Evolutionary conservation across 2,329 filamentous ascomycete genomes (phyloP).

Genomic region (Ceratocystis smalleyi): DNA sequence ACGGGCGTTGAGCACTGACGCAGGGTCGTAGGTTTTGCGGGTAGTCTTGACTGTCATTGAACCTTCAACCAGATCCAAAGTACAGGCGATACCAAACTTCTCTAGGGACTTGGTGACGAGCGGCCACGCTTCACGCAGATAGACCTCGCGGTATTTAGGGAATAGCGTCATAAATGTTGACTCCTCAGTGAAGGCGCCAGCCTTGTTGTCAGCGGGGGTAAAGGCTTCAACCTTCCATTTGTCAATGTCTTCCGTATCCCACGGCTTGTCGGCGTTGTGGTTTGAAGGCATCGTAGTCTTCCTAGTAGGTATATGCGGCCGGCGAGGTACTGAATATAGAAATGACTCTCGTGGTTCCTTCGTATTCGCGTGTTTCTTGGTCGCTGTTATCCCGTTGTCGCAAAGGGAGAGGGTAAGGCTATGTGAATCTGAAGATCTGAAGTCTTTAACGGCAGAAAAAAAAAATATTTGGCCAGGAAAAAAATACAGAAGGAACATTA

Average conservation of each 20-base stretch:
- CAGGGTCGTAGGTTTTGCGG: conserved; percentile 78
- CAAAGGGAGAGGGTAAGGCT: not conserved
- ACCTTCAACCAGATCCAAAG: conserved; percentile 85
- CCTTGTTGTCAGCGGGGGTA: conserved; percentile 68
- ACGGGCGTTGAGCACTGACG: conserved; percentile 80
- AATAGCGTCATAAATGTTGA: conserved; percentile 79
- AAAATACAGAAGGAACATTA: conserved; percentile 4
- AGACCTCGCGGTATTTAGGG: conserved; percentile 91
- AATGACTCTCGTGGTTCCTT: not conserved
- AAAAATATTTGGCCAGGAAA: conserved; percentile 15
- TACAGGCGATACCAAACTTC: conserved; percentile 77
- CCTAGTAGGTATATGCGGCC: not conserved
- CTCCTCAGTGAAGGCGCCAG: conserved; percentile 80
- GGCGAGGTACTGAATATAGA: not conserved
- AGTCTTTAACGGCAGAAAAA: conserved; percentile 16
- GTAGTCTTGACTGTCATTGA: conserved; percentile 96
- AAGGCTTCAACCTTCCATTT: conserved; percentile 91
- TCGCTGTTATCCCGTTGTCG: not conserved
- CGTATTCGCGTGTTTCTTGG: not conserved
- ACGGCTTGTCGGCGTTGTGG: conserved; percentile 77
- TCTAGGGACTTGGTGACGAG: conserved; percentile 75
- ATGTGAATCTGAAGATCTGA: not conserved
- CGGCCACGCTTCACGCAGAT: conserved; percentile 85
- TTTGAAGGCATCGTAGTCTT: conserved; percentile 58
- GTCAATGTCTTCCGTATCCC: conserved; percentile 94